Conservation (phyloP, 2,329 filamentous ascomycete genomes). For the Boeremia exigua region DNA sequence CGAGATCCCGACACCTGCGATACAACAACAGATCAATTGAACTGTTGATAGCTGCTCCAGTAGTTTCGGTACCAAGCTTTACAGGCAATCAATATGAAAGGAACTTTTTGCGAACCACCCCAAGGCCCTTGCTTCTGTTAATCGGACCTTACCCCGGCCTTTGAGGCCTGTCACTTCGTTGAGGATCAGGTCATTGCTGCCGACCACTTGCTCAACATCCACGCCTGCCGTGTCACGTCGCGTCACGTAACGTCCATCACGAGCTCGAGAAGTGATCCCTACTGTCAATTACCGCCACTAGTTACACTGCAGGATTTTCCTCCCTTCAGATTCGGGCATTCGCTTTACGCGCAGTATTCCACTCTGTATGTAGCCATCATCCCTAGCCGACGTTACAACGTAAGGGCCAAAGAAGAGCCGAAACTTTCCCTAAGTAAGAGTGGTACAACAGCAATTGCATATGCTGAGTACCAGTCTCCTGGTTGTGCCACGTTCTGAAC, state of each 20-base stretch:
- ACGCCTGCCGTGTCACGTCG: conserved; percentile 29
- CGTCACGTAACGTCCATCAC: conserved; percentile 24
- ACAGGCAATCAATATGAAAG: background rate
- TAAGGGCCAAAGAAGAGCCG: conserved; percentile 23
- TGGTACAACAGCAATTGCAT: conserved; percentile 28
- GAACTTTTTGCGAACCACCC: background rate
- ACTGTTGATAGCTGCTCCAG: background rate
- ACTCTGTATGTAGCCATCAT: conserved; percentile 22
- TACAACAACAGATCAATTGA: background rate
- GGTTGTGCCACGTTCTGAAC: conserved; percentile 31
- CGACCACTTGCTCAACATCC: conserved; percentile 20
- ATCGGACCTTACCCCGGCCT: conserved; percentile 13
- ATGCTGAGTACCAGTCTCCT: conserved; percentile 29
- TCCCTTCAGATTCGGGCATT: conserved; percentile 27
- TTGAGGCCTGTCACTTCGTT: conserved; percentile 10
- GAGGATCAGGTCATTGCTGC: conserved; percentile 14
- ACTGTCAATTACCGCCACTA: conserved; percentile 25
- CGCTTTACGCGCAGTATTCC: conserved; percentile 22
- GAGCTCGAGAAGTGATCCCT: conserved; percentile 26
- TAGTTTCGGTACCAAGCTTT: background rate
- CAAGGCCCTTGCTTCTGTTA: conserved; percentile 4
- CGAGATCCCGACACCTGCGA: conserved; percentile 2
- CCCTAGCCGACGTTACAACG: conserved; percentile 31
- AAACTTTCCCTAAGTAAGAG: conserved; percentile 11
- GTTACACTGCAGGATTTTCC: conserved; percentile 28